A percentile compares a stretch with the other conserved stretches of the same genome.
These are phyloP conservation scores for Nepenthes mirabilis DNA, from an alignment of 148 eudicot species.

Conservation along the genomic window DNA sequence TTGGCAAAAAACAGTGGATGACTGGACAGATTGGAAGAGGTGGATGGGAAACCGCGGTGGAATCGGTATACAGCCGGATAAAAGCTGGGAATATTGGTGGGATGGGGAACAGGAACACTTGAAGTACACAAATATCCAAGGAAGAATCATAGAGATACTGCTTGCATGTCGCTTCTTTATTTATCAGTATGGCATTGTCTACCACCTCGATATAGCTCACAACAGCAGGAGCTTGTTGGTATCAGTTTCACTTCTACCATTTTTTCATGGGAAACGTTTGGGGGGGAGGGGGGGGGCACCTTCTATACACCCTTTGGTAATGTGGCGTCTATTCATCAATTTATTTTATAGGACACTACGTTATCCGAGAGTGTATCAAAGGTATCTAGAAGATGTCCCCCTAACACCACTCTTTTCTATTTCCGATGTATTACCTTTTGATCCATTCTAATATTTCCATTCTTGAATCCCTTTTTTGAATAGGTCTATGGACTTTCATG, in stretches of 20 bases:
- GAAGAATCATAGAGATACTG: slow-evolving; percentile 67
- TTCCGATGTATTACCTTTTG: no score
- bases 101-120: slow-evolving; percentile 87
- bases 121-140: slow-evolving; percentile 63
- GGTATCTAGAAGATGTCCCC: no score
- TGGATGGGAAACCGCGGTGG: slow-evolving; percentile 99
- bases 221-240: slow-evolving; percentile 52
- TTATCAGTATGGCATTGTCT: slow-evolving; percentile 91
- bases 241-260: slow-evolving; percentile 3
- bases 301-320: no score
- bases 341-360: no score
- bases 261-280: not conserved
- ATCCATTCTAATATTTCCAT: not conserved
- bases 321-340: no score
- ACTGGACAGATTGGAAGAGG: slow-evolving; percentile 96
- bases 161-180: slow-evolving; percentile 72
- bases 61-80: slow-evolving; percentile 67
- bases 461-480: not conserved
- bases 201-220: slow-evolving; percentile 80
- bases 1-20: slow-evolving; percentile 99
- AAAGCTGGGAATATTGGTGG: slow-evolving; percentile 99
- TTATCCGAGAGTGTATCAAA: no score
- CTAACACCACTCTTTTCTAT: no score
- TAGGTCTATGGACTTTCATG: slow-evolving; percentile 98
- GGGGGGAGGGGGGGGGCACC: not conserved